Base-by-base conservation (phyloP, 106 monocot genomes). In the Platanthera guangdongensis region DNA sequence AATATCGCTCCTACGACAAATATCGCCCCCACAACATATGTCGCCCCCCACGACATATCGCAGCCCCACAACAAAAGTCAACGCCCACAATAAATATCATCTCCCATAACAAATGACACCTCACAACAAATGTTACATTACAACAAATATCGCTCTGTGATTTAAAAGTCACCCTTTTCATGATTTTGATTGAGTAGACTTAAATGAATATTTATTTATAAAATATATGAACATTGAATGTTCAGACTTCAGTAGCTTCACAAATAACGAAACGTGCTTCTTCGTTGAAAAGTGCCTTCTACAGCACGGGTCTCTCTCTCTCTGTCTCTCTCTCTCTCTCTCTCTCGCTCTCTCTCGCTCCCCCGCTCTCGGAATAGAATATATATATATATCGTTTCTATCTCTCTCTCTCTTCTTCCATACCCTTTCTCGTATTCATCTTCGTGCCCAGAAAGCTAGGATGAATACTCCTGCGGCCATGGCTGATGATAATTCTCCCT, bases 211-310 rank as follows among this genome's bases (percentile, higher is more conserved):
- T 6, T n/a, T 25, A 25, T 25, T 25, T 25, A 39, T 39, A 39
- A 39, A 39, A 39, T 39, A 39, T 39, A 39, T 39, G 39, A 39
- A 1, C 39, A 39, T 39, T 39, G 2, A 1, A 3, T 3, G 8
- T 6, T 21, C 59, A n/a, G n/a, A n/a, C n/a, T n/a, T n/a, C n/a
- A 60, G 59, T 60, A 60, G 59, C 59, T 60, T 60, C 59, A 60
- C 21, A 60, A 60, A 60, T 60, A 60, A 60, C 59, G 18, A 60
- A 60, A 60, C 59, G 59, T 60, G 59, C 59, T 60, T 60, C 59
- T 60, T 60, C 67, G 5, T 67, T 67, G 13, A 67, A 1, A 67
- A 67, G 32, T 67, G 67, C 25, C 67, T 67, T 67, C 67, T 67
- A 67, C 67, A 67, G 25, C 67, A 67, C 67, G 67, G 67, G 39